phyloP scores from a whole-genome alignment of 495 filamentous ascomycete genomes.

The Lindgomyces ingoldianus region DNA sequence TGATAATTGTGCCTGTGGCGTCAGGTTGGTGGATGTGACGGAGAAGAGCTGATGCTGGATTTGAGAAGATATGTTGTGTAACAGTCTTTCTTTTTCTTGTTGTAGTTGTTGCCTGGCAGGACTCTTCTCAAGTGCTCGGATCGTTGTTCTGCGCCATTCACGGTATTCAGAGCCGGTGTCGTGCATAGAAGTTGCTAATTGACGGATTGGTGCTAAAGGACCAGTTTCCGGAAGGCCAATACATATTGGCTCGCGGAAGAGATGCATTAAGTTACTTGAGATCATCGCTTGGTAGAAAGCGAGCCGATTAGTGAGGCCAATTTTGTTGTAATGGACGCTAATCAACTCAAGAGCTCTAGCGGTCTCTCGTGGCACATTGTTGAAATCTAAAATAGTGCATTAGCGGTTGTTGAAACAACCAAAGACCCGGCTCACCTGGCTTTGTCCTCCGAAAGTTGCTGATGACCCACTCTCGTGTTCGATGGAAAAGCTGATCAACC shows the following conservation, averaged over 20 bases:
- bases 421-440: neutral
- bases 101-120: conserved; percentile 7
- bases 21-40: conserved; percentile 17
- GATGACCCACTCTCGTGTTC: conserved; percentile 45
- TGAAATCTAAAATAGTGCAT: conserved; percentile 12
- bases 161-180: conserved; percentile 19
- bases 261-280: conserved; percentile 35
- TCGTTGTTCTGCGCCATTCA: conserved; percentile 30
- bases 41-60: conserved; percentile 16
- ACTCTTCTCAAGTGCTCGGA: conserved; percentile 23
- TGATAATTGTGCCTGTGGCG: conserved; percentile 8
- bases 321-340: conserved; percentile 25
- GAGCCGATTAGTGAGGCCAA: conserved; percentile 32
- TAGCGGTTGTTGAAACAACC: neutral
- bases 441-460: conserved; percentile 42
- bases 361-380: conserved; percentile 17
- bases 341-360: conserved; percentile 14
- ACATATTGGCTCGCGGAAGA: conserved; percentile 38
- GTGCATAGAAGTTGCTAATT: conserved; percentile 26
- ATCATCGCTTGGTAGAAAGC: conserved; percentile 42
- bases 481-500: conserved; percentile 38
- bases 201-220: conserved; percentile 8
- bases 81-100: conserved; percentile 10
- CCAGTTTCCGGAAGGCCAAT: conserved; percentile 39
- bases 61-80: conserved; percentile 11